A percentile compares a stretch with the other conserved stretches of the same genome.
Evolutionary conservation across 257 asterid species (phyloP).

Genomic region (Primulina eburnea): DNA sequence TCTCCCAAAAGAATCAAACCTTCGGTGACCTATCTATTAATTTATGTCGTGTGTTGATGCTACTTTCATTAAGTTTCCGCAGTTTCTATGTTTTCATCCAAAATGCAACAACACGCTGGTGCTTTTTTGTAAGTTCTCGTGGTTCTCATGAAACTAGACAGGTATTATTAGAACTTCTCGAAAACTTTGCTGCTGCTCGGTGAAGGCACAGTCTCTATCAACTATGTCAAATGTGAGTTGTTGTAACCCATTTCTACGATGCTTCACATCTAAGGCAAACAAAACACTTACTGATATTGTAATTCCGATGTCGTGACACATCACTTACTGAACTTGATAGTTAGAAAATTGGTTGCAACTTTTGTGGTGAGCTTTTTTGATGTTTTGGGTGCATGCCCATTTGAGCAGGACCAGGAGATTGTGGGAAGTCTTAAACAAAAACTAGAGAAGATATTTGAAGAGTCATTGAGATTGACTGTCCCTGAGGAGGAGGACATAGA

Average conservation of each 20-base stretch:
- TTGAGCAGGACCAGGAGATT: conserved; percentile 44
- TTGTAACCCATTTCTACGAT: neutral
- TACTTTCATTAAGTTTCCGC: neutral
- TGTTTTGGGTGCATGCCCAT: conserved; percentile 16
- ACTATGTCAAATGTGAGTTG: conserved; percentile 65
- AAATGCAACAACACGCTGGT: conserved; percentile 7
- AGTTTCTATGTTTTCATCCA: neutral
- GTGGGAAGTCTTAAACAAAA: conserved; percentile 64
- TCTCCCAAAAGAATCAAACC: neutral
- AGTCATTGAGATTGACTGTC: conserved; percentile 51
- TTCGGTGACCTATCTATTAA: neutral
- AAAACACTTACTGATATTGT: neutral
- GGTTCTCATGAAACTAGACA: conserved; percentile 64
- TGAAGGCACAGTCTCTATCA: conserved; percentile 35
- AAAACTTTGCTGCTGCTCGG: conserved; percentile 31
- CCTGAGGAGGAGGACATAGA: conserved; percentile 57
- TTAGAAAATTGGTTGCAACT: conserved; percentile 1
- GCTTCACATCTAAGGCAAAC: conserved; percentile 1
- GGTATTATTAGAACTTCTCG: conserved; percentile 50
- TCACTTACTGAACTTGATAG: neutral
- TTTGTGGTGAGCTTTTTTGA: neutral
- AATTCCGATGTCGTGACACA: neutral
- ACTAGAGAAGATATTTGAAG: conserved; percentile 54
- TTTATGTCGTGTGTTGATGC: neutral
- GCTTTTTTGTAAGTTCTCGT: conserved; percentile 24